Conservation (phyloP, 495 filamentous ascomycete genomes). For the Thermochaetoides thermophila region DNA sequence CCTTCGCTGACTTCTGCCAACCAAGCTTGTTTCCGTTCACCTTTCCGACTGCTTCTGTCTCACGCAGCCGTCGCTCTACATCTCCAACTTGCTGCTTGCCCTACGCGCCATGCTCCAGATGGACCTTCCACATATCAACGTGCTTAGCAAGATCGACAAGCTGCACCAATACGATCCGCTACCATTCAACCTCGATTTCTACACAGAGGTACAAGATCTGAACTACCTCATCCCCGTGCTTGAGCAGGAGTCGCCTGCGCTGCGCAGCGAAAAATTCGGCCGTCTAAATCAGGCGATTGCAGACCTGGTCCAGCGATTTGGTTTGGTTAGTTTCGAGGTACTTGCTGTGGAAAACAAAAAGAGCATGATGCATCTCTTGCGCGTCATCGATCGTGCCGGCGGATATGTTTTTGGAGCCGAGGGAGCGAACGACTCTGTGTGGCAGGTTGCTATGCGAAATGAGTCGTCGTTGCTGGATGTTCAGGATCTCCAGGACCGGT, state of each 20-base stretch:
- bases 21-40: slow-evolving; percentile 75
- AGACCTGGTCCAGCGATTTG: slow-evolving; percentile 74
- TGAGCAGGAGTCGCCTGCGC: slow-evolving; percentile 36
- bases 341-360: slow-evolving; percentile 90
- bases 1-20: slow-evolving; percentile 1
- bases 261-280: slow-evolving; percentile 58
- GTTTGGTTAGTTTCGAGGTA: slow-evolving; percentile 80
- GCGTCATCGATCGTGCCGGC: slow-evolving; percentile 74
- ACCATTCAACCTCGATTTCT: slow-evolving; percentile 88
- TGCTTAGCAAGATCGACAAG: slow-evolving; percentile 95
- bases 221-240: slow-evolving; percentile 68
- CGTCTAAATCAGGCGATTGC: slow-evolving; percentile 75
- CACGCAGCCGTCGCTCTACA: slow-evolving; percentile 82
- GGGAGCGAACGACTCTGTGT: slow-evolving; percentile 83
- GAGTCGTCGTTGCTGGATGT: slow-evolving; percentile 65
- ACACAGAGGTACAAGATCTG: slow-evolving; percentile 95
- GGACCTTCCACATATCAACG: slow-evolving; percentile 87
- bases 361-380: slow-evolving; percentile 83
- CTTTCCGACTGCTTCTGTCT: slow-evolving; percentile 85
- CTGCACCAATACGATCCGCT: slow-evolving; percentile 59
- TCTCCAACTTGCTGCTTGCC: slow-evolving; percentile 81
- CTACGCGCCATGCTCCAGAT: slow-evolving; percentile 95
- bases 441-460: slow-evolving; percentile 88
- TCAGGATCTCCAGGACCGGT: slow-evolving; percentile 83
- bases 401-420: slow-evolving; percentile 88